Base-by-base conservation (phyloP, 768 basidiomycete species). In the Mycena pura region DNA sequence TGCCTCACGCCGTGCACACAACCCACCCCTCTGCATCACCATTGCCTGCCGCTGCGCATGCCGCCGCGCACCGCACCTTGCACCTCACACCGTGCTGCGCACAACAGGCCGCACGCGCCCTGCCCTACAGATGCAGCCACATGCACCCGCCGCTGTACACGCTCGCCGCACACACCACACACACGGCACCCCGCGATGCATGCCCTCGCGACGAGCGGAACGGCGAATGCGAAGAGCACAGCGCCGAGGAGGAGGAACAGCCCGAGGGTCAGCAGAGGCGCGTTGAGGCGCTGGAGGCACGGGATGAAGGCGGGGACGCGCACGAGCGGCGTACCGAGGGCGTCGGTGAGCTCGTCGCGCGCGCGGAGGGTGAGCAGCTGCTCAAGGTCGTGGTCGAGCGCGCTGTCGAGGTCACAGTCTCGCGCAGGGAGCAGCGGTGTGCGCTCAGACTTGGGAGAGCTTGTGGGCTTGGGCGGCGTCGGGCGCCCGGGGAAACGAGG, bases 261-360 rank as follows among this genome's bases (percentile, higher is more conserved):
- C 9, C 91, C 91, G 17, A 93, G 70, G 13, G 89, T 85, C 53
- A 91, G 82, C 8, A 93, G 71, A 60, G 92, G 82, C 5, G 88
- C 82, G 71, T 92, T 91, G 60, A 92, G 75, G 53, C 92, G 84
- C 70, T 92, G 90, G 52, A 95, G 78, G 68, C 87, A 89, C 8
- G 88, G 85, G 19, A 95, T 82, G 70, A 93, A 90, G 3, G 91
- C 86, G 0, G 92, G 92, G 28, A 95, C 91, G 62, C 81, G 81
- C 91, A 94, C 86, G 36, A 89, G 80, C 3, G 93, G 89, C n/a
- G 90, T 73, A 1, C 92, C 92, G 68, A 92, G 93, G 6, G 92
- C 80, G 47, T 86, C 85, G 70, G 93, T 92, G 36, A 95, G 73
- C 59, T 94, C 93, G 69, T 91, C 88, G 39, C 92, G 78, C 19